Evolutionary conservation across 495 filamentous ascomycete species (phyloP), one percentile per base, ranked within the genome.

Genomic region (Xylaria cubensis): DNA sequence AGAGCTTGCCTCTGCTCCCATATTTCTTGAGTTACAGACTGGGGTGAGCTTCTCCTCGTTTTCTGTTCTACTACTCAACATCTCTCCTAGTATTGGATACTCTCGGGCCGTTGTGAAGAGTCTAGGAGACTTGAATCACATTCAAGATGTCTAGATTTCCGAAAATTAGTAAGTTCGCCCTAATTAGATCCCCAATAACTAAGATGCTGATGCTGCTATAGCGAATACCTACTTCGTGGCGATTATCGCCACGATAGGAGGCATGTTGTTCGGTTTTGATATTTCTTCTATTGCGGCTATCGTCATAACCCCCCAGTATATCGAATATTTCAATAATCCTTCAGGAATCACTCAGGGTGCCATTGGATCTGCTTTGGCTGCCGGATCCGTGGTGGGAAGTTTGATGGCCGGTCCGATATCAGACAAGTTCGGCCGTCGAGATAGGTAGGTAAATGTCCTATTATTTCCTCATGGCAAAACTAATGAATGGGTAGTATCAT

Each of bases 241-340:
- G 36, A 82, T 89, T 56, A 84, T 91, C 69, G 87, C 88, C 75
- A 90, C 88, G 13, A 78, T 90, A 42, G 89, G 89, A 53, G 88
- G 88, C 64, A 86, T 86, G 82, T 84, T 91, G 26, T 90, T 90
- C 72, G 88, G 89, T 72, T 91, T 91, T 79, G 89, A 90, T 79
- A 90, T 91, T 71, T 89, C 87, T 4, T 92, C 90, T 44, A 93
- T 93, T 88, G 88, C 86, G 59, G 92, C 91, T 75, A 92, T 92
- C 79, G 88, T 94, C 76, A 88, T 88, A 29, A 91, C 91, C 17
- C 72, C 86, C 4, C 91, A 92, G 75, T 94, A 93, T 76, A 83
- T 88, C 64, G 80, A 86, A 1, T 93, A 88, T 76, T 93, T 93
- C 80, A 79, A 89, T 78, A 85, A 89, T 72, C 91, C 91, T 0